Conservation (phyloP, 106 monocot genomes). For the Allium sativum region DNA sequence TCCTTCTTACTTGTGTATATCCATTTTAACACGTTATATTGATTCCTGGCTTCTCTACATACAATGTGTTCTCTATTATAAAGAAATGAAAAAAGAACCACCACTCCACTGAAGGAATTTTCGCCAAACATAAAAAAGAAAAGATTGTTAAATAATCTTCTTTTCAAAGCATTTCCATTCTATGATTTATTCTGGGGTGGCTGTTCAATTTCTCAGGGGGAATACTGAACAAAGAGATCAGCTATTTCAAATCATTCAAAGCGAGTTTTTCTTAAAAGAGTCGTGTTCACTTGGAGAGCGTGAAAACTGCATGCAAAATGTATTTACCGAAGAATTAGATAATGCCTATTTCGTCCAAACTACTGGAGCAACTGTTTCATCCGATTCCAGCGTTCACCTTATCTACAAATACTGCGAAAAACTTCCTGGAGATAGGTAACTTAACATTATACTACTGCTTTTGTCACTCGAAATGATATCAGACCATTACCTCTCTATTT, state of each 20-base stretch:
- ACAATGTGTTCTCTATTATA: no score
- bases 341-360: conserved; percentile 53
- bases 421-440: conserved; percentile 81
- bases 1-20: no score
- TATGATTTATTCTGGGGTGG: no score
- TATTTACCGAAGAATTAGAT: conserved; percentile 14
- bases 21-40: no score
- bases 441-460: background rate
- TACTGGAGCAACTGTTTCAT: conserved; percentile 73
- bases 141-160: no score
- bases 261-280: conserved; percentile 45
- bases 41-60: no score
- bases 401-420: conserved; percentile 72
- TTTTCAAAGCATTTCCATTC: no score
- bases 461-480: background rate
- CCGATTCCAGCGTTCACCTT: conserved; percentile 51
- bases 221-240: conserved; percentile 56
- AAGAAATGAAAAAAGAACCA: no score
- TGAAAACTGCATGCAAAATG: conserved; percentile 14
- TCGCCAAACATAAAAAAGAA: no score
- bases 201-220: conserved; percentile 30
- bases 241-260: conserved; percentile 54
- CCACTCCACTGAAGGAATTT: no score
- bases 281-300: conserved; percentile 34
- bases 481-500: background rate